Base-by-base conservation (phyloP, 75 land plant species). In the Azolla pinnata region DNA sequence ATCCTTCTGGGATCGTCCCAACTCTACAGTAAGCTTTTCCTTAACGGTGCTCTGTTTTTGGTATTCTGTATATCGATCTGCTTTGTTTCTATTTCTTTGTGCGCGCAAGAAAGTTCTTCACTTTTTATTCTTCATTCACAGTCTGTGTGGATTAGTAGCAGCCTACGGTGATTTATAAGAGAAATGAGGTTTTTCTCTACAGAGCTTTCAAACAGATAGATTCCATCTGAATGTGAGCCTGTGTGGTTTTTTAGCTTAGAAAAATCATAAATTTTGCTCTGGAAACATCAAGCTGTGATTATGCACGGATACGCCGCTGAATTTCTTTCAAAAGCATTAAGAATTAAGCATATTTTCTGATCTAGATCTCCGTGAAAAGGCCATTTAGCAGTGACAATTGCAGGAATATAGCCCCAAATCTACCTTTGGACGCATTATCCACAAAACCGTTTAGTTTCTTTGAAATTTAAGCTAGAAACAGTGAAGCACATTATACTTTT, bases 1-100 rank as follows among this genome's bases (percentile, higher is more conserved):
- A 91, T 64, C 97, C 97, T 1, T 91, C 97, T 42, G 97, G 97
- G 32, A 82, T 91, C 52, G 81, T 91, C 0, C 97, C 97, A 9
- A 87, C 83, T 1, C 70, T 91, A 16, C 97, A 91, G 97, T 90
- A 69, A 76, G 90, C 74, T 45, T 33, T 34, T 25, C 40, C 18
- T 48, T 48, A 8, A 4, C 51, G 21, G 18, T 14, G 23, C 8
- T 51, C 32, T 51, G 59, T 10, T 8, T 31, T 55, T 4, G 27
- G 18, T 55, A 4, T 29, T 29, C 27, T 16, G 27, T 14, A 2
- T 7, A 8, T 29, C 5, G 16, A 3, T 16, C 7, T 7, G 12
- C 30, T 25, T 19, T 18, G 54, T 48, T 17, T 48, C 40, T 48
- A 20, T 20, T 52, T 25, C 27, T 25, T 25, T 52, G 54, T 52